These are phyloP conservation scores for Colletotrichum tamarilloi DNA, from an alignment of 2,329 filamentous ascomycete species.

Conservation along the genomic window DNA sequence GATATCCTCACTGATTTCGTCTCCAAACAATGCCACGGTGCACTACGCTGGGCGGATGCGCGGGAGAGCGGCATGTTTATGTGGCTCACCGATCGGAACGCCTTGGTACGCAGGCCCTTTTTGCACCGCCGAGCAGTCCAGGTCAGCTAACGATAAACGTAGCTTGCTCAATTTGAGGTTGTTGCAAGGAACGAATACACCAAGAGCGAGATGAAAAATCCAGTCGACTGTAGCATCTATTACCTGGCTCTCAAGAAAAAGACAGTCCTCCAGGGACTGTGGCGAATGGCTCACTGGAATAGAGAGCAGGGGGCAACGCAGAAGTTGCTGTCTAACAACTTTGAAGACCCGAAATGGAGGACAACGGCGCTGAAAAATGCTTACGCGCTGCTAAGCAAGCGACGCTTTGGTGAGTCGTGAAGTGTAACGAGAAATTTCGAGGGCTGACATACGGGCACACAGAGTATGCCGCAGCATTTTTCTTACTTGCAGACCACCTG, in stretches of 20 bases:
- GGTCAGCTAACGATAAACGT: not conserved
- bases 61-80: conserved; percentile 91
- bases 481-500: conserved; percentile 87
- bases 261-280: conserved; percentile 86
- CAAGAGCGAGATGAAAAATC: conserved; percentile 86
- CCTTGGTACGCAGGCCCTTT: conserved; percentile 72
- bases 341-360: conserved; percentile 86
- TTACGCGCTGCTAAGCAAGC: conserved; percentile 91
- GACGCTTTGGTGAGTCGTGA: conserved; percentile 76
- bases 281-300: conserved; percentile 94
- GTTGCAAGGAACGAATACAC: conserved; percentile 95
- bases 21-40: conserved; percentile 80
- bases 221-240: conserved; percentile 89
- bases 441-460: conserved; percentile 50
- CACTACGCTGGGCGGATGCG: conserved; percentile 86
- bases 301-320: conserved; percentile 85
- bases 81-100: conserved; percentile 85
- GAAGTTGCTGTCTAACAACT: conserved; percentile 88
- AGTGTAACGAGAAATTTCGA: too few species aligned
- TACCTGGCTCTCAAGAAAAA: conserved; percentile 95
- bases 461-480: conserved; percentile 97
- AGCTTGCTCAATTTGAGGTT: conserved; percentile 86
- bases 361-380: conserved; percentile 95
- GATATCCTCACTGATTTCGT: conserved; percentile 91
- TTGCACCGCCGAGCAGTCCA: not conserved